These are phyloP conservation scores for Scutellaria minor DNA, from an alignment of 257 asterid genomes.

Conservation along the genomic window DNA sequence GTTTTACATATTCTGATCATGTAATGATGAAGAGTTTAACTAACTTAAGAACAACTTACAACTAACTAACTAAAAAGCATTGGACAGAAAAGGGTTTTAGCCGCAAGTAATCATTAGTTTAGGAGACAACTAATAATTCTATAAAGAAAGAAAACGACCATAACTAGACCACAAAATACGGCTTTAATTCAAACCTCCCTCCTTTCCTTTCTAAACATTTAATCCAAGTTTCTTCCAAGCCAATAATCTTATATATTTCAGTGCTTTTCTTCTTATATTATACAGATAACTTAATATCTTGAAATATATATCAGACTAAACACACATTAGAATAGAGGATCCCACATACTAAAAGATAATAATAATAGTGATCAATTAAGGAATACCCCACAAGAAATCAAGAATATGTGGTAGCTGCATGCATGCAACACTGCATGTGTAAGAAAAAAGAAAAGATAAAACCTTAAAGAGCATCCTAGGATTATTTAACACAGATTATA, in stretches of 20 bases:
- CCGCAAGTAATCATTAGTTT: conserved; percentile 32
- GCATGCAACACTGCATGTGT: conserved; percentile 24
- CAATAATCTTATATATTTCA: background rate
- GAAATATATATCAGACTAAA: too few relatives aligned
- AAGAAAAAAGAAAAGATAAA: background rate
- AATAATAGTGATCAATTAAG: too few relatives aligned
- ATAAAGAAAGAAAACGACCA: conserved; percentile 39
- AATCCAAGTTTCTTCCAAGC: background rate
- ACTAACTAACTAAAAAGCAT: conserved; percentile 34
- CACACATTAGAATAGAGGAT: too few relatives aligned
- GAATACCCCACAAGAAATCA: background rate
- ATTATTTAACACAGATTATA: conserved; percentile 28
- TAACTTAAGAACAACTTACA: conserved; percentile 34
- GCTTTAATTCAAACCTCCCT: conserved; percentile 41
- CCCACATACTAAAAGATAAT: too few relatives aligned
- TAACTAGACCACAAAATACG: conserved; percentile 19
- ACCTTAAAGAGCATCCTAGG: conserved; percentile 30
- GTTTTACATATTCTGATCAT: background rate
- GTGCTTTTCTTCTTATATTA: too few relatives aligned
- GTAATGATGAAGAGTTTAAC: conserved; percentile 35
- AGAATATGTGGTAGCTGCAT: conserved; percentile 27
- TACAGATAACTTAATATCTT: too few relatives aligned
- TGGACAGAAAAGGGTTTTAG: conserved; percentile 38
- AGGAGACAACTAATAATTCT: conserved; percentile 24
- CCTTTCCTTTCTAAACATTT: conserved; percentile 15